Percentiles rank a stretch among this genome's conserved stretches.
Conservation (phyloP, 768 basidiomycete genomes). For the Phlegmacium glaucopus region DNA sequence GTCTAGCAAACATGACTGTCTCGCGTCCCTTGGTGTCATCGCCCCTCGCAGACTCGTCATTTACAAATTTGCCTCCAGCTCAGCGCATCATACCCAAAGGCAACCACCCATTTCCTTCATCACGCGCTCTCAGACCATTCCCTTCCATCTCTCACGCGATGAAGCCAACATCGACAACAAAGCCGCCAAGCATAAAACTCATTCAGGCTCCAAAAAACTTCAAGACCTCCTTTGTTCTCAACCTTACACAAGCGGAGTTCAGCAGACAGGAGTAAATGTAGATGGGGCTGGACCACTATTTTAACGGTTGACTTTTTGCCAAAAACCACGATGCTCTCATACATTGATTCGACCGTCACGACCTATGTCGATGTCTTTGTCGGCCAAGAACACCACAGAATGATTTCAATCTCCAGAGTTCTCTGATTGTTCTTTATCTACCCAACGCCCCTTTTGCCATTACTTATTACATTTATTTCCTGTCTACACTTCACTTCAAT, state of each 20-base stretch:
- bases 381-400: neutral
- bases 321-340: too few species aligned
- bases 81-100: slow-evolving; percentile 39
- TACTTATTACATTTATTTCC: neutral
- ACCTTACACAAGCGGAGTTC: slow-evolving; percentile 82
- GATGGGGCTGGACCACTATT: neutral
- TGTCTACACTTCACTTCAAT: too few species aligned
- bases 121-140: slow-evolving; percentile 78
- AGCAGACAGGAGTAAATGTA: slow-evolving; percentile 49
- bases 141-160: slow-evolving; percentile 52
- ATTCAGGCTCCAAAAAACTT: slow-evolving; percentile 77
- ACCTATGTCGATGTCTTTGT: too few species aligned
- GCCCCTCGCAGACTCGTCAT: slow-evolving; percentile 50
- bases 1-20: slow-evolving; percentile 38
- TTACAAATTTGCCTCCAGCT: slow-evolving; percentile 22
- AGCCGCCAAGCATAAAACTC: slow-evolving; percentile 58
- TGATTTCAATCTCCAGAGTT: neutral
- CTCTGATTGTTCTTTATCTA: neutral
- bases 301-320: neutral
- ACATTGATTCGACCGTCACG: too few species aligned
- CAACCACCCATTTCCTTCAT: slow-evolving; percentile 58
- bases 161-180: slow-evolving; percentile 22
- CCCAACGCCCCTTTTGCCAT: neutral
- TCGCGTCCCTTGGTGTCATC: slow-evolving; percentile 58
- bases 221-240: slow-evolving; percentile 66